phyloP scores from a whole-genome alignment of 768 basidiomycete genomes.

The Russula lepida region DNA sequence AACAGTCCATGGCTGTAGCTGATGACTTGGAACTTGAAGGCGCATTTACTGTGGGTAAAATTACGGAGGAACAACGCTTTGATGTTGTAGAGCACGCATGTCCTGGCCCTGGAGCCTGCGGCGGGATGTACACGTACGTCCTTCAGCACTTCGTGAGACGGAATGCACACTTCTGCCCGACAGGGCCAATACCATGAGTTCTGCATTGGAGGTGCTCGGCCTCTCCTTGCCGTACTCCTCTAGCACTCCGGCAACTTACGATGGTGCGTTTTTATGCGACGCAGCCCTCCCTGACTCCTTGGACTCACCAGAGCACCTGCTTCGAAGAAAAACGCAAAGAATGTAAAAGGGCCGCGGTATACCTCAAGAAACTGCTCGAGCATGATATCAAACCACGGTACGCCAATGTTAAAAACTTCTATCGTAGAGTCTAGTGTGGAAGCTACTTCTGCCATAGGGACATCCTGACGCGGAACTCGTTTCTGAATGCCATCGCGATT shows the following conservation, averaged over 20 bases:
- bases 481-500: constrained; percentile 78
- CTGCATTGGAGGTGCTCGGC: constrained; percentile 73
- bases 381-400: constrained; percentile 76
- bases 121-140: constrained; percentile 77
- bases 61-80: constrained; percentile 70
- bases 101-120: constrained; percentile 77
- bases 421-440: background rate
- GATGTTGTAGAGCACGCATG: constrained; percentile 84
- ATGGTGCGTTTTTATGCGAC: constrained; percentile 37
- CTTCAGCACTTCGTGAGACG: background rate
- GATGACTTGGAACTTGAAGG: constrained; percentile 42
- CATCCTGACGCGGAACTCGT: constrained; percentile 59
- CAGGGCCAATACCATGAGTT: constrained; percentile 84
- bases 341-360: constrained; percentile 69
- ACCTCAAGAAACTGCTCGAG: constrained; percentile 65
- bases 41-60: constrained; percentile 67
- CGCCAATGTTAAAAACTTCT: background rate
- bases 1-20: no score
- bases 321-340: constrained; percentile 69
- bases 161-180: background rate
- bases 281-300: no score
- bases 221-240: constrained; percentile 82
- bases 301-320: background rate
- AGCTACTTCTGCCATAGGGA: constrained; percentile 32
- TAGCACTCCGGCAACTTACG: constrained; percentile 65